A percentile compares a stretch with the other conserved stretches of the same genome.
These are phyloP conservation scores for Rutidosis leptorrhynchoides DNA, from an alignment of 129 eudicot genomes.

Conservation along the genomic window DNA sequence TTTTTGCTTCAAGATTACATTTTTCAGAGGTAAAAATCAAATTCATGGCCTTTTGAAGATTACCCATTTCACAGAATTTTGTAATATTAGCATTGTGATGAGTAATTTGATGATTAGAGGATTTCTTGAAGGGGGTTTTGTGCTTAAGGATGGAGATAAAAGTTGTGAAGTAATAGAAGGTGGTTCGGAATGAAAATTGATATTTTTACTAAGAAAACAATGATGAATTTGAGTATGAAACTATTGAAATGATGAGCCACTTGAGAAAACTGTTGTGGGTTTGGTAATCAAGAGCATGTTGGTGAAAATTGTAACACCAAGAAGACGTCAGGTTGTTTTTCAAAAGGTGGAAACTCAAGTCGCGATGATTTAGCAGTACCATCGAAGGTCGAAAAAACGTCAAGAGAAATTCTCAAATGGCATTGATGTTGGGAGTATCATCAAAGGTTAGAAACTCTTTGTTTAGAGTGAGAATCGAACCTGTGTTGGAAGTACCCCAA, in stretches of 20 bases:
- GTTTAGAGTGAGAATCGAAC: too few relatives aligned
- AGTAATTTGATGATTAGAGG: constrained; percentile 17
- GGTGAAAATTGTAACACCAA: constrained; percentile 2
- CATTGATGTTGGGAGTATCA: too few relatives aligned
- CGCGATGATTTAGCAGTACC: too few relatives aligned
- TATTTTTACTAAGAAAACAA: constrained; percentile 8
- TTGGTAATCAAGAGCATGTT: constrained; percentile 22
- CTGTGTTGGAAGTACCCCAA: too few relatives aligned
- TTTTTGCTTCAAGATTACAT: constrained; percentile 33
- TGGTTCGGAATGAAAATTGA: constrained; percentile 7
- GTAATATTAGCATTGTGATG: constrained; percentile 33
- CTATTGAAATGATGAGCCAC: constrained; percentile 3
- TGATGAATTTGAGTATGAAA: constrained; percentile 2
- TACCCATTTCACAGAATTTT: constrained; percentile 46
- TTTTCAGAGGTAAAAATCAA: constrained; percentile 35
- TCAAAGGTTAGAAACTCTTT: too few relatives aligned
- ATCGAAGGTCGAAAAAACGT: too few relatives aligned
- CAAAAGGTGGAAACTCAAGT: too few relatives aligned
- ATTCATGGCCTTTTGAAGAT: constrained; percentile 50
- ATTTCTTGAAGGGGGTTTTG: constrained; percentile 13
- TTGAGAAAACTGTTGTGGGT: constrained; percentile 19
- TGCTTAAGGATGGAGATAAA: constrained; percentile 2
- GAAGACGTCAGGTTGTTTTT: too few relatives aligned
- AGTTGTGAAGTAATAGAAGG: constrained; percentile 29
- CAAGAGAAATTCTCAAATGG: too few relatives aligned